phyloP scores from a whole-genome alignment of 176 grass and related monocot genomes.

The Saccharum spontaneum region DNA sequence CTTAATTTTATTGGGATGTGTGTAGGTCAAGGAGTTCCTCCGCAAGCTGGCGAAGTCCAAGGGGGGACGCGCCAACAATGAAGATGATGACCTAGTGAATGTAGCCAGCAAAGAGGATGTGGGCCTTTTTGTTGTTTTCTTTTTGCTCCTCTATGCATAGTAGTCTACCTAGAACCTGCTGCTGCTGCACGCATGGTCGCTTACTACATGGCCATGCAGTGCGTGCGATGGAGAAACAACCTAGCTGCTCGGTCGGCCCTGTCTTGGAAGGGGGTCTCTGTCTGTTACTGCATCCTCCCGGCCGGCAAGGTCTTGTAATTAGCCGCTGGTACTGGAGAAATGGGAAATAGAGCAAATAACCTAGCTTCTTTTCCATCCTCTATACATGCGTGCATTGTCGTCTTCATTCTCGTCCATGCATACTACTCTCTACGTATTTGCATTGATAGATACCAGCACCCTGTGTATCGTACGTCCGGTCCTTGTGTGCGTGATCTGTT shows the following conservation, averaged over 20 bases:
- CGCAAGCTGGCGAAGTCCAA: not conserved
- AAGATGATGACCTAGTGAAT: not conserved
- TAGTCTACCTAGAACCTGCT: not conserved
- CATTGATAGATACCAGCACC: too few relatives aligned
- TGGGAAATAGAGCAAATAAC: not conserved
- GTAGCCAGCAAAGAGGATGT: not conserved
- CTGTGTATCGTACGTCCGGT: too few relatives aligned
- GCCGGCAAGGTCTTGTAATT: constrained; percentile 26
- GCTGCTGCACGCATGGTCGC: not conserved
- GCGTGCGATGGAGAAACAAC: not conserved
- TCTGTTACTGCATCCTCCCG: constrained; percentile 6
- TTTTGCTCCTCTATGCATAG: not conserved
- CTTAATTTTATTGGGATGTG: not conserved
- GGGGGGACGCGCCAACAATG: not conserved
- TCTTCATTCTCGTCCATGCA: too few relatives aligned
- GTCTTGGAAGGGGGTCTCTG: constrained; percentile 31
- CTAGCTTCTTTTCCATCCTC: not conserved
- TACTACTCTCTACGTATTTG: too few relatives aligned
- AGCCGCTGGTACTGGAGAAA: not conserved
- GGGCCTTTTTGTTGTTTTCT: not conserved
- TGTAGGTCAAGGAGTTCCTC: not conserved
- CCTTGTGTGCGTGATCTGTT: not conserved
- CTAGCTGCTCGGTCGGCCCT: constrained; percentile 4
- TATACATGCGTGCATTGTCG: not conserved
- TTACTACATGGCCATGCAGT: not conserved